Percentiles rank a stretch among this genome's conserved stretches.
phyloP scores from a whole-genome alignment of 2,329 filamentous ascomycete genomes.

The Diaporthe helianthi region DNA sequence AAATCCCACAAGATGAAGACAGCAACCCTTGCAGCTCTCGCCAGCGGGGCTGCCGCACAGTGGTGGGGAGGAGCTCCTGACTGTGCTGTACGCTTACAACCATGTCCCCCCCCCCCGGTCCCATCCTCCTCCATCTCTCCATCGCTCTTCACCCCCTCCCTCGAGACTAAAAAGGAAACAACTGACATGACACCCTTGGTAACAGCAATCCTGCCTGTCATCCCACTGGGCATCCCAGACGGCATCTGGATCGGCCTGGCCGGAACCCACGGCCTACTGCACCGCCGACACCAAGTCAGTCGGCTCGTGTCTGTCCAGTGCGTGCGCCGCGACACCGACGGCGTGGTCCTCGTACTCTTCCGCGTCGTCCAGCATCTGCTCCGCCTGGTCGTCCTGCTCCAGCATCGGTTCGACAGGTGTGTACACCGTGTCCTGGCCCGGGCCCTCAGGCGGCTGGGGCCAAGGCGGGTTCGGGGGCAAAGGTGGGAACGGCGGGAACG shows the following conservation, averaged over 20 bases:
- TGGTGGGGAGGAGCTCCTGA: conserved; percentile 50
- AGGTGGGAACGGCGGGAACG: conserved; percentile 23
- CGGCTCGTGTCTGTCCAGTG: conserved; percentile 41
- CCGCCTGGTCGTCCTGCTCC: conserved; percentile 48
- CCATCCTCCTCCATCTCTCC: neutral
- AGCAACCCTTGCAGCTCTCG: conserved; percentile 24
- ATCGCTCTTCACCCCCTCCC: neutral
- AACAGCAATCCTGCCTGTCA: conserved; percentile 51
- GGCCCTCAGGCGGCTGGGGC: conserved; percentile 38
- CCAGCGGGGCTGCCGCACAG: conserved; percentile 39
- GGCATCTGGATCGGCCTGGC: conserved; percentile 39
- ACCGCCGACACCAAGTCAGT: conserved; percentile 40
- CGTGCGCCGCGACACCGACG: conserved; percentile 43
- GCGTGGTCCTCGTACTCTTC: conserved; percentile 43
- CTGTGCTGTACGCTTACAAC: conserved; percentile 48
- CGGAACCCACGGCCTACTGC: conserved; percentile 44
- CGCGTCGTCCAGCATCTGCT: conserved; percentile 51
- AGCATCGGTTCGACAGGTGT: conserved; percentile 48
- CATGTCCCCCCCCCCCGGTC: neutral
- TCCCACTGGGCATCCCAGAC: conserved; percentile 44
- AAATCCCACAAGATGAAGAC: conserved; percentile 12
- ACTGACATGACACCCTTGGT: conserved; percentile 21
- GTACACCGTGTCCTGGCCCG: conserved; percentile 48
- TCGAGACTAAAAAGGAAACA: neutral
- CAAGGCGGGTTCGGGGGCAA: conserved; percentile 22